These are phyloP conservation scores for Babesia sp. DNA, from an alignment of 169 alveolate genomes.

Conservation along the genomic window DNA sequence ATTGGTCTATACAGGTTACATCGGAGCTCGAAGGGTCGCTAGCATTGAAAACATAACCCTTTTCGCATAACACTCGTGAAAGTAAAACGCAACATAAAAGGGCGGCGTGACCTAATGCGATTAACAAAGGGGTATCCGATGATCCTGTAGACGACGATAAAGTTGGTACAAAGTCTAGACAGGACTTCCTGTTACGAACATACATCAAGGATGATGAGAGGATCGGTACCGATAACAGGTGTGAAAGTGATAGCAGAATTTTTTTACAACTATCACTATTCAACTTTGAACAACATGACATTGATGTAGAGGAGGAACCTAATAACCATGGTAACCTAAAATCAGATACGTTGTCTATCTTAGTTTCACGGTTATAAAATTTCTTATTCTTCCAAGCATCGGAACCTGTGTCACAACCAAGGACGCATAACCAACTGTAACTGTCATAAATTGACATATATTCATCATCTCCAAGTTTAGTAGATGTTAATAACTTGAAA, in stretches of 20 bases:
- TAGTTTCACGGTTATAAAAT: constrained; percentile 1
- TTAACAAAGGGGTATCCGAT: constrained; percentile 2
- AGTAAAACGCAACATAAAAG: constrained; percentile 35
- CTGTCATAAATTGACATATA: constrained; percentile 23
- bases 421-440: constrained; percentile 63
- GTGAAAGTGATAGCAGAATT: constrained; percentile 35
- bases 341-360: constrained; percentile 36
- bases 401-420: constrained; percentile 54
- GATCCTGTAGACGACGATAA: not conserved
- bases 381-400: constrained; percentile 34
- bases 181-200: constrained; percentile 4
- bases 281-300: constrained; percentile 21
- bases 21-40: not conserved
- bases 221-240: constrained; percentile 21
- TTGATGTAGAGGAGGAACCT: constrained; percentile 53
- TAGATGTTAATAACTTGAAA: not conserved
- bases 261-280: constrained; percentile 30
- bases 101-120: constrained; percentile 34
- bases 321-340: constrained; percentile 53
- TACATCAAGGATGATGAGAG: constrained; percentile 10
- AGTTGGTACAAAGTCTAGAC: not conserved
- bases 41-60: constrained; percentile 6
- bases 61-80: constrained; percentile 36
- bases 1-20: constrained; percentile 1
- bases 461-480: not conserved